phyloP scores from a whole-genome alignment of 2,329 filamentous ascomycete genomes.

The Colletotrichum sp. region DNA sequence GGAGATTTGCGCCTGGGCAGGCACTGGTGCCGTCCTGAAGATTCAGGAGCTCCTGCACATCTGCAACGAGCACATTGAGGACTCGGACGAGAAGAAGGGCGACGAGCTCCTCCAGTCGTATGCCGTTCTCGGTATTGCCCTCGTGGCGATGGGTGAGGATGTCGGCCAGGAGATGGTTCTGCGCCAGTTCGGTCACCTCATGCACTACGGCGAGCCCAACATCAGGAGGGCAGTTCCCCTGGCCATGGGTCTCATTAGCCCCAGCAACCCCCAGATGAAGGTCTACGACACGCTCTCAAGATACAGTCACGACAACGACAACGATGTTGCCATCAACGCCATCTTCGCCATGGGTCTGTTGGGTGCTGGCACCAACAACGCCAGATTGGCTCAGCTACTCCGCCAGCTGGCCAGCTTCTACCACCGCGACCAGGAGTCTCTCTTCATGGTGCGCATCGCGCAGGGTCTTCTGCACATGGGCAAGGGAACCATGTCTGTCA shows the following conservation, averaged over 20 bases:
- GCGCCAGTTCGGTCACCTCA: slow-evolving; percentile 94
- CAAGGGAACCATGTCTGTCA: slow-evolving; percentile 94
- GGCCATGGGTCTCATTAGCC: slow-evolving; percentile 94
- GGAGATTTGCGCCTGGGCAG: slow-evolving; percentile 97
- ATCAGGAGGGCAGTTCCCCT: slow-evolving; percentile 95
- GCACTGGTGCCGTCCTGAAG: slow-evolving; percentile 95
- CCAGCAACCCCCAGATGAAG: slow-evolving; percentile 99
- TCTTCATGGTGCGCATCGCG: slow-evolving; percentile 99
- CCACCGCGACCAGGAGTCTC: slow-evolving; percentile 90
- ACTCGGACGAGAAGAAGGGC: slow-evolving; percentile 91
- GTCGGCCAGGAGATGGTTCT: slow-evolving; percentile 99
- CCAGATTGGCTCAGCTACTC: slow-evolving; percentile 90
- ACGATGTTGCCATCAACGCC: slow-evolving; percentile 96
- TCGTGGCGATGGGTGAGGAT: slow-evolving; percentile 98
- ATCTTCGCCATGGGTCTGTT: slow-evolving; percentile 99
- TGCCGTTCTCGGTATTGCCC: slow-evolving; percentile 89
- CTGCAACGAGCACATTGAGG: slow-evolving; percentile 96
- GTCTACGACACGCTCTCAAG: slow-evolving; percentile 97
- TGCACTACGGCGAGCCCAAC: slow-evolving; percentile 98
- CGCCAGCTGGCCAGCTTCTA: slow-evolving; percentile 98
- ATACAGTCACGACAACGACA: slow-evolving; percentile 98
- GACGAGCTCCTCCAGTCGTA: slow-evolving; percentile 96
- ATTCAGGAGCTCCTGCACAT: slow-evolving; percentile 96
- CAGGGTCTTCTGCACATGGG: slow-evolving; percentile 99
- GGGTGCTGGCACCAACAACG: slow-evolving; percentile 97